A percentile compares a stretch with the other conserved stretches of the same genome.
Evolutionary conservation across 495 filamentous ascomycete species (phyloP).

Genomic region (Penicillium paxilli): DNA sequence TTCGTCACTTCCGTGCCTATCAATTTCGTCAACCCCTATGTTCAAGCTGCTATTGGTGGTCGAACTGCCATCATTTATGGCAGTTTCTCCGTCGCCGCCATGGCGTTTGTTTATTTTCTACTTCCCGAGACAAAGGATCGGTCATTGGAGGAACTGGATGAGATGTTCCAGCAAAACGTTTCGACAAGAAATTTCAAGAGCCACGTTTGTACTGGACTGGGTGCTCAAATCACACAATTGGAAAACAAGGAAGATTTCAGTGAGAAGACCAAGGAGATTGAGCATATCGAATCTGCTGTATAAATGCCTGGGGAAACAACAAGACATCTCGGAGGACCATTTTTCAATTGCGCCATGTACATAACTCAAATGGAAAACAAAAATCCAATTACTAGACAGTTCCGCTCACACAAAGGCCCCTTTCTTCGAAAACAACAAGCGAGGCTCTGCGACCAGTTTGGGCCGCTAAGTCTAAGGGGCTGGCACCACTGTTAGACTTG

Average conservation of each 20-base stretch:
- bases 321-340: no score
- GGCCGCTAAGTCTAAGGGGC: neutral
- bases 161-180: conserved; percentile 12
- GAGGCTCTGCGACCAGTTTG: neutral
- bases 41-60: conserved; percentile 14
- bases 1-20: conserved; percentile 12
- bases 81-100: conserved; percentile 45
- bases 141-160: conserved; percentile 18
- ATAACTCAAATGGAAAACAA: no score
- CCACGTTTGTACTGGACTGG: conserved; percentile 1
- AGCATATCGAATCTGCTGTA: conserved; percentile 4
- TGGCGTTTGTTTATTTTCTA: conserved; percentile 43
- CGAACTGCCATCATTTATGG: conserved; percentile 38
- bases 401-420: neutral
- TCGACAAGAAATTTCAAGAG: conserved; percentile 5
- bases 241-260: conserved; percentile 5
- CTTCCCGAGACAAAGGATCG: conserved; percentile 52
- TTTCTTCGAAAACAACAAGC: neutral
- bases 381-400: neutral
- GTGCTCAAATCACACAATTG: conserved; percentile 9
- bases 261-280: conserved; percentile 1
- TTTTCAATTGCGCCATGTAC: no score
- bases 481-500: neutral
- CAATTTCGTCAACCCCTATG: conserved; percentile 22
- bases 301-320: neutral